Percentiles rank a stretch among this genome's conserved stretches.
These are phyloP conservation scores for Eucalyptus tenuipes DNA, from an alignment of 345 rosid species.

Conservation along the genomic window DNA sequence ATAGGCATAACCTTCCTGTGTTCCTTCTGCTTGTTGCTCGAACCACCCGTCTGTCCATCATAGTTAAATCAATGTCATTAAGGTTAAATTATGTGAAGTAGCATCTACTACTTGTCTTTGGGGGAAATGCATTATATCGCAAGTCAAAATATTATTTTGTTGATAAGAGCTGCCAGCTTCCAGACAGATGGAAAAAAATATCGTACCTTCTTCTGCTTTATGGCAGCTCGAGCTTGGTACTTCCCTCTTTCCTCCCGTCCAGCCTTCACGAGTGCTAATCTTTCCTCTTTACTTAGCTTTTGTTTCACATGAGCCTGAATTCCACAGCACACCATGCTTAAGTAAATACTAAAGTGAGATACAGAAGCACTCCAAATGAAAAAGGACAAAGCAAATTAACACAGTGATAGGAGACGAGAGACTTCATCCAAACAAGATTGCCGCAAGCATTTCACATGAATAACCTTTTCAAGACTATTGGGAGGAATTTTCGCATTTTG, in stretches of 20 bases:
- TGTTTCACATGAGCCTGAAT: conserved; percentile 71
- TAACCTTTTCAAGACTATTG: background rate
- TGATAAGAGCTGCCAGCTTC: background rate
- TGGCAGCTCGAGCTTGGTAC: conserved; percentile 55
- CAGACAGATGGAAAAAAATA: background rate
- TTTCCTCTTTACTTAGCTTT: conserved; percentile 70
- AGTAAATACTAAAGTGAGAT: background rate
- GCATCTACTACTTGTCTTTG: background rate
- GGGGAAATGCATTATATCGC: background rate
- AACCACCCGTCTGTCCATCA: conserved; percentile 58
- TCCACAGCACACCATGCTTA: conserved; percentile 9
- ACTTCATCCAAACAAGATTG: background rate
- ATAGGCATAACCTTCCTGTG: conserved; percentile 79
- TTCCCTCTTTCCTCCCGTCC: conserved; percentile 86
- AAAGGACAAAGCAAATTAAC: background rate
- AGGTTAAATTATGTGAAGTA: background rate
- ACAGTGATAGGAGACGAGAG: background rate
- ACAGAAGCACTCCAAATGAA: background rate
- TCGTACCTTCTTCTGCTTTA: conserved; percentile 77
- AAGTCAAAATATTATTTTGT: background rate
- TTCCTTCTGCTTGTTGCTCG: conserved; percentile 77
- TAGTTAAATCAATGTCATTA: background rate
- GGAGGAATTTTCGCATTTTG: background rate
- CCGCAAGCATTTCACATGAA: background rate
- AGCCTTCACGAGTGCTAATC: conserved; percentile 64